Evolutionary conservation across 805 yeast genomes (phyloP), one percentile per base, ranked within the genome.

Genomic region (Yueomyces sinensis): DNA sequence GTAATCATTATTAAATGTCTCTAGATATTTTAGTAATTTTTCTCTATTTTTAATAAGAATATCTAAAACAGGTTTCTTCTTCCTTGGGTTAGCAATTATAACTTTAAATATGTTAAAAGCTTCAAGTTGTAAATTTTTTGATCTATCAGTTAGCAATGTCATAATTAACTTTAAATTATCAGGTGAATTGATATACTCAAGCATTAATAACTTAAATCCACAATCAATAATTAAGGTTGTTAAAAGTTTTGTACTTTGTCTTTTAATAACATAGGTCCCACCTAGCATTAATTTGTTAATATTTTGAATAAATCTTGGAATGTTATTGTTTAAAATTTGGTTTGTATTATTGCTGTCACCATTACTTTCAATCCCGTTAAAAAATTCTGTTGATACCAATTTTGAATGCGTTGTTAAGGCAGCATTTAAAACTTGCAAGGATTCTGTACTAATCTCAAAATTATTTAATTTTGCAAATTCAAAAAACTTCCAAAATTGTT

Each of bases 21-120:
- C 69, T 39, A 89, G 68, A 50, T 82, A 84, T 23, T 65, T 64
- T 27, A 87, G 55, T 41, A 89, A 68, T 49, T 81, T 82, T 29
- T 74, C 80, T 49, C 84, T 74, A 56, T 91, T 91, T 51, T 87
- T 86, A 31, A 76, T 72, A 43, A 91, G 63, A 16, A 89, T 81
- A 55, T 89, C 95, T 35, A 70, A 60, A 2, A 91, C 75, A 6
- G 78, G 74, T 53, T 78, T 84, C 3, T 84, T 67, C 54, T 87
- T 87, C 42, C 79, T 76, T 4, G 98, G 98, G 56, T 91, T 91
- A 4, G 95, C 97, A n/a, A 86, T 86, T 58, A 91, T 84, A 28
- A 87, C 81, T 59, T 89, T 91, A 63, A 91, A 89, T 27, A 89
- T 79, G 44, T 91, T 87, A 52, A 91, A 91, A 4, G 94, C 86